Evolutionary conservation across 1,284 basidiomycete genomes (phyloP).

Genomic region (Puccinia novopanici): DNA sequence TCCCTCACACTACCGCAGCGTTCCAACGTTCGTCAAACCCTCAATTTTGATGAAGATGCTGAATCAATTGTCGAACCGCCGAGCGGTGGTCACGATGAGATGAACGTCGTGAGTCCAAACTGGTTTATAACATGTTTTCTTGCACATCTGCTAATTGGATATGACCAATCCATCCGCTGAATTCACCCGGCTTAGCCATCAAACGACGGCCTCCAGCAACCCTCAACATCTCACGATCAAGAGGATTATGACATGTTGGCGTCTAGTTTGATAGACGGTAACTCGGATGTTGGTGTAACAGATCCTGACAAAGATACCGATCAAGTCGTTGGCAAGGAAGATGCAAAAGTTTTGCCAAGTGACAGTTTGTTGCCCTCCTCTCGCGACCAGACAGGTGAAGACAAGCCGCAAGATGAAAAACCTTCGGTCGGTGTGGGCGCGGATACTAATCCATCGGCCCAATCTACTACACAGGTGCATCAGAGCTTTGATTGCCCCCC

Average conservation of each 20-base stretch:
- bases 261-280: conserved; percentile 22
- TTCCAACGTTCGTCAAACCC: conserved; percentile 3
- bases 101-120: conserved; percentile 7
- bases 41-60: conserved; percentile 22
- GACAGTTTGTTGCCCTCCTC: not conserved
- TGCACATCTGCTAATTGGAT: not conserved
- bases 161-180: not conserved
- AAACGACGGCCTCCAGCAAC: not conserved
- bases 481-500: not conserved
- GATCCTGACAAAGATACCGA: not conserved
- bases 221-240: conserved; percentile 19
- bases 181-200: conserved; percentile 6
- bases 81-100: not conserved
- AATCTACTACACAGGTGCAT: conserved; percentile 13
- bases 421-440: not conserved
- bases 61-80: not conserved
- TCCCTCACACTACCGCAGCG: conserved; percentile 25
- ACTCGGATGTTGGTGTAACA: not conserved
- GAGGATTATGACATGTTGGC: conserved; percentile 49
- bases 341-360: not conserved
- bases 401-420: conserved; percentile 9
- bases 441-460: not conserved
- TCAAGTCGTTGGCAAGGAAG: not conserved
- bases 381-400: not conserved
- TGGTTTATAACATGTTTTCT: not conserved